Evolutionary conservation across 306 rosid genomes (phyloP), one percentile per base, ranked within the genome.

Genomic region (Vicia faba): DNA sequence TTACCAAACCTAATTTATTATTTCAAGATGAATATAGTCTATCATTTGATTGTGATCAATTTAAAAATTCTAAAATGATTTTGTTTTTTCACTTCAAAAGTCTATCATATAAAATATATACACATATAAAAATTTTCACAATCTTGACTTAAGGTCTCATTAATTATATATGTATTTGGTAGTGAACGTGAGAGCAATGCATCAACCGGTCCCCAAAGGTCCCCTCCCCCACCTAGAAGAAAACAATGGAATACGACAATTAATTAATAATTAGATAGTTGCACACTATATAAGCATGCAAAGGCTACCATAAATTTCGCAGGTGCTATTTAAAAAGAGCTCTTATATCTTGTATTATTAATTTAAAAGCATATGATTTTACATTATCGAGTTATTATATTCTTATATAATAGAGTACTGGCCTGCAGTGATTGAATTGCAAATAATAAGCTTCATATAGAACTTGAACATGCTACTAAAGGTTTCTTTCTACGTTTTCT

Each of bases 401-500:
- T 13, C 15, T 14, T 46, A 15, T 65, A 46, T 13, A 68, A 58
- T 35, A 2, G 39, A 23, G 79, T 20, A 56, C 39, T 56, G 50
- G 58, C 8, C 11, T 73, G 66, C 16, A 13, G 46, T 2, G 4
- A 0, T 11, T 38, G 64, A 4, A 0, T 11, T 38, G 64, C 56
- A 68, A 40, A 75, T 68, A 49, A 66, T 59, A 58, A 25, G 13
- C 39, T 38, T 14, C 10, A 19, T 5, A 48, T 15, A 12, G 15
- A 11, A 41, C 3, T 11, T 63, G 19, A 23, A 13, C 59, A 23
- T 53, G 48, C n/a, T 58, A 33, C 15, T 33, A 40, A 64, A 54
- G 64, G 49, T 25, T 74, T 48, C 54, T 59, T 66, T 66, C 43
- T 67, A 48, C 26, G 64, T 75, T 61, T 69, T 44, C 64, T 40